phyloP scores from a whole-genome alignment of 345 rosid genomes.

The Mercurialis annua region DNA sequence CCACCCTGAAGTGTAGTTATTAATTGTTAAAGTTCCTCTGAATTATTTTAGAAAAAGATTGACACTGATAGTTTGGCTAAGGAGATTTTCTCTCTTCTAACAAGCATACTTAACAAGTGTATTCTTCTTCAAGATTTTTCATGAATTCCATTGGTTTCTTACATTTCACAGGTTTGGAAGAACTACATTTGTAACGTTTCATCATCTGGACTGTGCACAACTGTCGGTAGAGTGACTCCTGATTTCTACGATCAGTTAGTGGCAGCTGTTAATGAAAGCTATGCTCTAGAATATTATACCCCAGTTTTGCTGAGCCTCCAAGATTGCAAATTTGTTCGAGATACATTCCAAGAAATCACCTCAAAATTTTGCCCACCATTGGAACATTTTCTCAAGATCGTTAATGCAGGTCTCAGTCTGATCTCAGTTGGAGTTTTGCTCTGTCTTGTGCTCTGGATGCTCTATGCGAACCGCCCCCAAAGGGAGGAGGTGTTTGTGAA shows the following conservation, averaged over 20 bases:
- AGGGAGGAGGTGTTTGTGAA: conserved; percentile 95
- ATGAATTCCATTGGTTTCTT: not conserved
- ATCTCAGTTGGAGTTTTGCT: conserved; percentile 85
- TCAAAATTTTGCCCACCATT: conserved; percentile 66
- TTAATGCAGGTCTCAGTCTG: conserved; percentile 79
- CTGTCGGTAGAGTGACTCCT: conserved; percentile 82
- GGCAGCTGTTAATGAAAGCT: conserved; percentile 77
- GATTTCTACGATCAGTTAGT: conserved; percentile 51
- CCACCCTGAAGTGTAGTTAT: too few relatives aligned
- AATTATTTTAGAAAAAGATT: not conserved
- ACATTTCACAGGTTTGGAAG: conserved; percentile 69
- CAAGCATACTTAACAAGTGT: too few relatives aligned
- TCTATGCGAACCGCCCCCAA: conserved; percentile 97
- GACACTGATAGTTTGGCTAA: too few relatives aligned
- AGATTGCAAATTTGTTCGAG: conserved; percentile 79
- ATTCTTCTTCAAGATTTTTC: not conserved
- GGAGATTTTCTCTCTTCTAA: too few relatives aligned
- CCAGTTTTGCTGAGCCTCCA: conserved; percentile 85
- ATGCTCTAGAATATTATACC: conserved; percentile 79
- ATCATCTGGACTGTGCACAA: conserved; percentile 48
- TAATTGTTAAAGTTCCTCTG: not conserved
- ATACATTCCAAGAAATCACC: conserved; percentile 71
- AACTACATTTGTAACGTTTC: conserved; percentile 58
- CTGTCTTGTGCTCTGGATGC: conserved; percentile 82
- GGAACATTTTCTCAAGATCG: conserved; percentile 61